Evolutionary conservation across 768 basidiomycete genomes (phyloP).

Genomic region (Boletus rufocinnamomeus): DNA sequence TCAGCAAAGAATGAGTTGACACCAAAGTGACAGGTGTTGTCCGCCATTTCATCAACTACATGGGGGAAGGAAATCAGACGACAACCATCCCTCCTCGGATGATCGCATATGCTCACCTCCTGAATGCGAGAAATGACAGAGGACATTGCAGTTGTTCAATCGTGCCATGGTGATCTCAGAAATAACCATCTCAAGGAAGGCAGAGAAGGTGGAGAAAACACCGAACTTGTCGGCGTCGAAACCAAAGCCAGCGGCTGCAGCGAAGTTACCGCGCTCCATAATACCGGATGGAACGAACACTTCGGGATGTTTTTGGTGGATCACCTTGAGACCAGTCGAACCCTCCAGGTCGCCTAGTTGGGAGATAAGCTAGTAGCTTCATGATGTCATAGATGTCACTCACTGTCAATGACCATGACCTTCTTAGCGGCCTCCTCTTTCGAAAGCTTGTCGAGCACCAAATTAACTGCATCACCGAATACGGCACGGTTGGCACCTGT

Average conservation of each 20-base stretch:
- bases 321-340: constrained; percentile 84
- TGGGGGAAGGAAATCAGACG: neutral
- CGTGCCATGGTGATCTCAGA: constrained; percentile 94
- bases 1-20: constrained; percentile 88
- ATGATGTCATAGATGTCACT: constrained; percentile 21
- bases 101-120: constrained; percentile 53
- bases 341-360: constrained; percentile 77
- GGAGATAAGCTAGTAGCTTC: neutral
- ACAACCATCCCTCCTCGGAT: neutral
- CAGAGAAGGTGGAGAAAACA: constrained; percentile 89
- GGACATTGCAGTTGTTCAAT: constrained; percentile 83
- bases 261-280: constrained; percentile 85
- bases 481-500: constrained; percentile 77
- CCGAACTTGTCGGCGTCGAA: constrained; percentile 82
- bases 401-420: constrained; percentile 88
- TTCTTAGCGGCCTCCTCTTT: constrained; percentile 77
- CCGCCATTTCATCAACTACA: constrained; percentile 70
- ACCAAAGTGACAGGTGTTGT: constrained; percentile 65
- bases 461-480: constrained; percentile 83
- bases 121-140: constrained; percentile 88
- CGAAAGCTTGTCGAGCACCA: constrained; percentile 70
- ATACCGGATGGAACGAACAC: constrained; percentile 84
- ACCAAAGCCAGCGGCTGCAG: constrained; percentile 85
- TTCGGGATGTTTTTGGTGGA: constrained; percentile 89
- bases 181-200: constrained; percentile 89